Evolutionary conservation across 179 eudicot species (phyloP).

Genomic region (Beta lomatogona): DNA sequence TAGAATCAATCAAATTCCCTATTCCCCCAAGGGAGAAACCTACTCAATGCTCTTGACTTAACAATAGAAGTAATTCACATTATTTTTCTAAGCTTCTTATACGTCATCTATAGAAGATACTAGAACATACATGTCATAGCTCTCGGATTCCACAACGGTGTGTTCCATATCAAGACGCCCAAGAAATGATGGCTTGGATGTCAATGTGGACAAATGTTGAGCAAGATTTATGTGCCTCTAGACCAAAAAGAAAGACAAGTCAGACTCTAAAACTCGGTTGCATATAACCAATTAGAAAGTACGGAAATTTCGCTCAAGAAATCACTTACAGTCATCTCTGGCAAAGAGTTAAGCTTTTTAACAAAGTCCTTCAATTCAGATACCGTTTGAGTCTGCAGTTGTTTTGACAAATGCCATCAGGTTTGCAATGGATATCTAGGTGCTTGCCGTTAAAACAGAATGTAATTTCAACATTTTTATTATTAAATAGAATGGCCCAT

Average conservation of each 20-base stretch:
- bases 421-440: constrained; percentile 6
- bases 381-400: constrained; percentile 76
- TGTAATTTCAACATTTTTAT: background rate
- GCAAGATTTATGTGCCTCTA: constrained; percentile 99
- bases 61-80: background rate
- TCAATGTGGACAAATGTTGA: constrained; percentile 80
- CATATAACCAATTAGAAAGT: constrained; percentile 10
- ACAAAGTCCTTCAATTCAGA: constrained; percentile 98
- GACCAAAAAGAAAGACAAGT: constrained; percentile 31
- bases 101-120: constrained; percentile 9
- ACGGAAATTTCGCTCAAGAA: constrained; percentile 15
- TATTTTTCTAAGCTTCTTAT: background rate
- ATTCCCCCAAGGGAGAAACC: background rate
- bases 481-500: background rate
- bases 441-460: background rate
- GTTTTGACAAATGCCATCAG: constrained; percentile 22
- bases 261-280: constrained; percentile 12
- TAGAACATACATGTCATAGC: constrained; percentile 83
- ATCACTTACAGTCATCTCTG: constrained; percentile 92
- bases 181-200: constrained; percentile 89
- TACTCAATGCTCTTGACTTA: background rate
- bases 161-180: constrained; percentile 97
- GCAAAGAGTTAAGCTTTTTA: constrained; percentile 95
- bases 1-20: background rate
- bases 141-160: constrained; percentile 88